Evolutionary conservation across 2,329 filamentous ascomycete species (phyloP), one percentile per base, ranked within the genome.

Genomic region (Stagonosporopsis vannaccii): DNA sequence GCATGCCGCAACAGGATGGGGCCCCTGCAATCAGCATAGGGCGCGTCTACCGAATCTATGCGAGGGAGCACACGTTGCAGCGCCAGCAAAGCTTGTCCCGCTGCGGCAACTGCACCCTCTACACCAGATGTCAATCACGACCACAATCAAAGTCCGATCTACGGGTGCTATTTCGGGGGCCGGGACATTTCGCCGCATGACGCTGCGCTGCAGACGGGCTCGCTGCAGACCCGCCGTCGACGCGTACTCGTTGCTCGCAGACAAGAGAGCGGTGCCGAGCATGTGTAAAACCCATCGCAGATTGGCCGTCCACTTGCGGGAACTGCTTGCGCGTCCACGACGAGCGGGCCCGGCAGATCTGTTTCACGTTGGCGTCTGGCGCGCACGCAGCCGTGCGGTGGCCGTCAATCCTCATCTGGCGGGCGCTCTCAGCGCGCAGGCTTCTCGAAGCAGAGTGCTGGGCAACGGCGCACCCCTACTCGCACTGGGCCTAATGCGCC

Each of bases 241-340:
- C 53, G 47, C 53, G 53, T 56, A 56, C 53, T 56, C 53, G 37
- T 46, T 56, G 51, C 53, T 56, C 53, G 36, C 47, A 32, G 42
- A 42, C 42, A 30, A 30, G 37, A 13, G 40, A 7, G 32, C 36
- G 46, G 13, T 45, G 47, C 40, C 40, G 33, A 32, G 45, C 51
- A 40, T 33, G 39, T 56, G 53, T 51, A 51, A 46, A 51, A 42
- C 42, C 26, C 42, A 51, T 26, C 37, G 41, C 32, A 56, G 53
- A 51, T 56, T 56, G 40, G 44, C 44, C 45, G 19, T 36, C 53
- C 43, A 33, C 22, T 39, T 59, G 36, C 43, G 54, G 52, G 44
- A 49, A 37, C 41, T 58, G 69, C 63, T 74, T 74, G 70, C 72
- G 70, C 68, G 72, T 72, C 63, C 67, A 65, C 53, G 39, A 36